Evolutionary conservation across 2,329 filamentous ascomycete genomes (phyloP).

Genomic region (Pseudopithomyces maydicus): DNA sequence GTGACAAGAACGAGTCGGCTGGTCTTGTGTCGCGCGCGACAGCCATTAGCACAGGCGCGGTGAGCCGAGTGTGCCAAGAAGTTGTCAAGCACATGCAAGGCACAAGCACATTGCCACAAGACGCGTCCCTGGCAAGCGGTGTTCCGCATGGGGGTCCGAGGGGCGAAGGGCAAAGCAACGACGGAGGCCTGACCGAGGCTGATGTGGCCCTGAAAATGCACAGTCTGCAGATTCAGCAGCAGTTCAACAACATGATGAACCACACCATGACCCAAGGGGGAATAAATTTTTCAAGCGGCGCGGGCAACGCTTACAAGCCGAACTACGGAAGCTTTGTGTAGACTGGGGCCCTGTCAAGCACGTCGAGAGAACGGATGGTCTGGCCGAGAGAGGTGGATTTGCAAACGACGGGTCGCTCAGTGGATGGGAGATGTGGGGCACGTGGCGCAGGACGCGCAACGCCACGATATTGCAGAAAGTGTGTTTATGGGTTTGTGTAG

Average conservation of each 20-base stretch:
- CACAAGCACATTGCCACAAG: constrained; percentile 7
- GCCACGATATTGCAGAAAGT: not conserved
- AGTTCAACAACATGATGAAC: constrained; percentile 21
- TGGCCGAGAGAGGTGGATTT: not conserved
- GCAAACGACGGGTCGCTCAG: not conserved
- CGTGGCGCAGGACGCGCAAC: not conserved
- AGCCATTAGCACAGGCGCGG: constrained; percentile 26
- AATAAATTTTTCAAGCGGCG: constrained; percentile 14
- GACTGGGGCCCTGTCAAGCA: not conserved
- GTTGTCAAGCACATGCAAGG: constrained; percentile 30
- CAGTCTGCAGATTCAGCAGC: constrained; percentile 23
- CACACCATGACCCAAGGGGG: constrained; percentile 17
- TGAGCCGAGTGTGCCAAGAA: constrained; percentile 37
- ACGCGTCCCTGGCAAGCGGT: constrained; percentile 4
- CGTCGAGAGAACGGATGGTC: not conserved
- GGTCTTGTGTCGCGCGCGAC: constrained; percentile 31
- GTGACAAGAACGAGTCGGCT: constrained; percentile 28
- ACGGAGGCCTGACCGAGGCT: constrained; percentile 13
- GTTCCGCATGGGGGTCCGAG: not conserved
- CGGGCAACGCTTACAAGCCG: constrained; percentile 11
- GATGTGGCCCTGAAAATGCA: constrained; percentile 23
- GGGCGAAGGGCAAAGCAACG: not conserved
- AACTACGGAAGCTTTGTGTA: constrained; percentile 17
- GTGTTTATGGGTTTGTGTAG: no score
- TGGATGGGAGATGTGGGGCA: not conserved